A percentile compares a stretch with the other conserved stretches of the same genome.
These are phyloP conservation scores for Pterocarpus santalinus DNA, from an alignment of 306 rosid species.

Conservation along the genomic window DNA sequence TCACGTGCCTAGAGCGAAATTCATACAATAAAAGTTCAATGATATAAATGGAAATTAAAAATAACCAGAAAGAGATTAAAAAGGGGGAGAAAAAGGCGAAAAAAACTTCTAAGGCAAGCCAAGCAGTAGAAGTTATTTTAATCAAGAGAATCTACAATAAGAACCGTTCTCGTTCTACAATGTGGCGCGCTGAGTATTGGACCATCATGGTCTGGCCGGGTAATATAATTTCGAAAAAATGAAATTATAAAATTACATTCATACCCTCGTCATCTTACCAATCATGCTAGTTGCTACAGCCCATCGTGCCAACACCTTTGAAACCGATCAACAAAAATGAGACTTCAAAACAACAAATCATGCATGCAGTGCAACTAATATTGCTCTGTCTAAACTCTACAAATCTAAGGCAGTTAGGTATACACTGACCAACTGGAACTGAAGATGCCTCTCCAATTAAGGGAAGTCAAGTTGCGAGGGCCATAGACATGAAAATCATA, in stretches of 20 bases:
- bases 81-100: neutral
- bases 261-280: no score
- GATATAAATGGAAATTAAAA: neutral
- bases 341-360: slow-evolving; percentile 6
- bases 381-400: neutral
- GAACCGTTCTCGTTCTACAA: no score
- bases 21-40: slow-evolving; percentile 1
- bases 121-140: no score
- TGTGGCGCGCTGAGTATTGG: no score
- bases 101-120: neutral
- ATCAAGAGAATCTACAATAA: no score
- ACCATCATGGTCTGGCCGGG: no score
- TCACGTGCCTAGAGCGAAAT: neutral
- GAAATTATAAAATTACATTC: neutral
- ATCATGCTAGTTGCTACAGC: neutral
- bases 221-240: no score
- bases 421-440: slow-evolving; percentile 73
- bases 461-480: slow-evolving; percentile 67
- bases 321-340: slow-evolving; percentile 15
- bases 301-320: slow-evolving; percentile 10
- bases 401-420: no score
- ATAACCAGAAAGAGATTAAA: neutral
- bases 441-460: slow-evolving; percentile 78
- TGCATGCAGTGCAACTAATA: neutral
- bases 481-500: slow-evolving; percentile 78